phyloP scores from a whole-genome alignment of 2,329 filamentous ascomycete genomes.

The Penicillium sp. region DNA sequence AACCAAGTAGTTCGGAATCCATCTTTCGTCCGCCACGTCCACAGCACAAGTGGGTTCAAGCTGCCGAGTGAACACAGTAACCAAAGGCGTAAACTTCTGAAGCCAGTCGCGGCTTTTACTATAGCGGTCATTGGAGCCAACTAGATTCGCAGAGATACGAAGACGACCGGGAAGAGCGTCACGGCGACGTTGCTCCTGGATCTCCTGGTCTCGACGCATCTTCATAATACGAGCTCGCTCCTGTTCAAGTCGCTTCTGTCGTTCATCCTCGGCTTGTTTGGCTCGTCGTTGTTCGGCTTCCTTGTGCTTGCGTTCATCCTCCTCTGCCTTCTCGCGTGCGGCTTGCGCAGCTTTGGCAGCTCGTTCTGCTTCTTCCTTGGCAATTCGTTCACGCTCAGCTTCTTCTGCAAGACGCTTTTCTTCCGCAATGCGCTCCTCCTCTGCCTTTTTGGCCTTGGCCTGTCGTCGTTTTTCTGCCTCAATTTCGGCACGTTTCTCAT shows the following conservation, averaged over 20 bases:
- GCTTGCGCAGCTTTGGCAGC: slow-evolving; percentile 35
- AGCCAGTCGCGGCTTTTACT: slow-evolving; percentile 47
- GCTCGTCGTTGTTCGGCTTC: slow-evolving; percentile 44
- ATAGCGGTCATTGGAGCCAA: slow-evolving; percentile 44
- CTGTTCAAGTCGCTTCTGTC: slow-evolving; percentile 43
- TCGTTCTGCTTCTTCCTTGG: slow-evolving; percentile 38
- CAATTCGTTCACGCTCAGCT: slow-evolving; percentile 30
- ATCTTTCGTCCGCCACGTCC: slow-evolving; percentile 44
- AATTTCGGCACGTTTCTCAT: slow-evolving; percentile 30
- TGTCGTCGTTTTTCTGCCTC: slow-evolving; percentile 28
- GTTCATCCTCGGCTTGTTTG: slow-evolving; percentile 50
- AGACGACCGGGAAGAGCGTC: slow-evolving; percentile 49
- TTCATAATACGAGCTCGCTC: slow-evolving; percentile 45
- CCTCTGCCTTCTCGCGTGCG: slow-evolving; percentile 44
- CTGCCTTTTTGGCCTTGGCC: slow-evolving; percentile 22
- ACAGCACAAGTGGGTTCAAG: slow-evolving; percentile 41
- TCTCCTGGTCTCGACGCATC: slow-evolving; percentile 45
- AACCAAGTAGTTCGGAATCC: slow-evolving; percentile 52
- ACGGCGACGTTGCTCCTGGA: slow-evolving; percentile 47
- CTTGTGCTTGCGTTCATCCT: slow-evolving; percentile 44
- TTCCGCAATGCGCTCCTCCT: slow-evolving; percentile 33
- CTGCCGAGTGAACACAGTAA: slow-evolving; percentile 45
- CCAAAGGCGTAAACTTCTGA: slow-evolving; percentile 48
- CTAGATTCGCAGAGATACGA: slow-evolving; percentile 45
- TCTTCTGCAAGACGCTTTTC: slow-evolving; percentile 32